Evolutionary conservation across 2,329 filamentous ascomycete genomes (phyloP).

Genomic region (Trichoderma sp.): DNA sequence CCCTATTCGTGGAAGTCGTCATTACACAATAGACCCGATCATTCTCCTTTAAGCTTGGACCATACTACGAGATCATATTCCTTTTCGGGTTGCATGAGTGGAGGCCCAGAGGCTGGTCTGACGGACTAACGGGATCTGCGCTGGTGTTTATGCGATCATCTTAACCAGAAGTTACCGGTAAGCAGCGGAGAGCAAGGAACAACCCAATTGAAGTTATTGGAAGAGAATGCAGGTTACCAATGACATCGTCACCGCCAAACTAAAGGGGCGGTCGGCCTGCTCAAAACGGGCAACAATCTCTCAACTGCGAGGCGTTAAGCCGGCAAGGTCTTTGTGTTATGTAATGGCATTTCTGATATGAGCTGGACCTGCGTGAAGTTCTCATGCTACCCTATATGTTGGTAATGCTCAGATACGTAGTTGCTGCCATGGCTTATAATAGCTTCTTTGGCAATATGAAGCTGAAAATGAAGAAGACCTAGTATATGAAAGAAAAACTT

Average conservation of each 20-base stretch:
- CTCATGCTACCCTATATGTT: not conserved
- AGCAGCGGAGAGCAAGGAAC: not conserved
- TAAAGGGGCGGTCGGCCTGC: not conserved
- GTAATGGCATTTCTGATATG: not conserved
- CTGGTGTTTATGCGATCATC: not conserved
- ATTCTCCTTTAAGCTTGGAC: not conserved
- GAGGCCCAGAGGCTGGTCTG: not conserved
- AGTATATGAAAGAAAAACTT: no score
- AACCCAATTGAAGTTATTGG: not conserved
- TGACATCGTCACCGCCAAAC: not conserved
- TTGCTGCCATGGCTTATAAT: not conserved
- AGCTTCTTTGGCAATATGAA: no score
- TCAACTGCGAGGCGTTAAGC: not conserved
- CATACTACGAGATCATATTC: not conserved
- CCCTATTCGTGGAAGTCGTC: not conserved
- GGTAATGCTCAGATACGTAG: not conserved
- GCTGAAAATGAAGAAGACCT: no score
- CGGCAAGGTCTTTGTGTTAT: not conserved
- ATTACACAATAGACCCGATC: not conserved
- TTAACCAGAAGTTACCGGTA: not conserved
- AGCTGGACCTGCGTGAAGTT: not conserved
- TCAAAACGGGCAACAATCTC: not conserved
- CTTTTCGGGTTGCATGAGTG: not conserved
- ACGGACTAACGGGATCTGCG: not conserved
- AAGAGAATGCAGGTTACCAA: not conserved